Percentiles rank a stretch among this genome's conserved stretches.
phyloP scores from a whole-genome alignment of 139 green algal genomes.

The Auxenochlorella pyrenoidosa region DNA sequence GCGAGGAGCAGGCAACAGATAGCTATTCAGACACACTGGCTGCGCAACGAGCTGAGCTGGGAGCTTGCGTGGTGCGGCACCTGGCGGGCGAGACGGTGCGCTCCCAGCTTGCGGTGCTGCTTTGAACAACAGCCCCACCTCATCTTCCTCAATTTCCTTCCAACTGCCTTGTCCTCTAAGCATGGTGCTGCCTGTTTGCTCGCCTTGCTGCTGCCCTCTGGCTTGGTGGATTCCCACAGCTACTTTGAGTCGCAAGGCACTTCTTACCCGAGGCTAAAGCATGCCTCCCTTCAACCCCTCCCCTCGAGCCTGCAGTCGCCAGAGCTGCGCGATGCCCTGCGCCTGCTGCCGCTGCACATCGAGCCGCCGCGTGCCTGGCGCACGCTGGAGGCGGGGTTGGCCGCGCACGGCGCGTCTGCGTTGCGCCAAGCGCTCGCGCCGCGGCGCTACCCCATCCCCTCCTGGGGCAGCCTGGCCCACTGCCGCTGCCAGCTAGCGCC shows the following conservation, averaged over 20 bases:
- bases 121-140: too few relatives aligned
- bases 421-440: slow-evolving; percentile 14
- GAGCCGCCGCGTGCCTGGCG: slow-evolving; percentile 8
- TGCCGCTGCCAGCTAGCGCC: slow-evolving; percentile 22
- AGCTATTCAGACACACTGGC: not conserved
- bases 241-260: too few relatives aligned
- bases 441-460: slow-evolving; percentile 30
- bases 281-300: not conserved
- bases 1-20: not conserved
- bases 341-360: slow-evolving; percentile 4
- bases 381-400: not conserved
- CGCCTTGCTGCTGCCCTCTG: too few relatives aligned
- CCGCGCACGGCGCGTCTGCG: not conserved
- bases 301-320: not conserved
- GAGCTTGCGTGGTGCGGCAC: not conserved
- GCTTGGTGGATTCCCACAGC: too few relatives aligned
- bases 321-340: not conserved
- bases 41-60: not conserved
- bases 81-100: not conserved
- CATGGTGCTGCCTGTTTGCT: not conserved
- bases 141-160: too few relatives aligned
- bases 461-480: not conserved
- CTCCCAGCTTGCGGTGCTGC: not conserved
- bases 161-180: too few relatives aligned
- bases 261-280: too few relatives aligned